A percentile compares a stretch with the other conserved stretches of the same genome.
Evolutionary conservation across 768 basidiomycete genomes (phyloP).

Genomic region (Macrocybe gigantea): DNA sequence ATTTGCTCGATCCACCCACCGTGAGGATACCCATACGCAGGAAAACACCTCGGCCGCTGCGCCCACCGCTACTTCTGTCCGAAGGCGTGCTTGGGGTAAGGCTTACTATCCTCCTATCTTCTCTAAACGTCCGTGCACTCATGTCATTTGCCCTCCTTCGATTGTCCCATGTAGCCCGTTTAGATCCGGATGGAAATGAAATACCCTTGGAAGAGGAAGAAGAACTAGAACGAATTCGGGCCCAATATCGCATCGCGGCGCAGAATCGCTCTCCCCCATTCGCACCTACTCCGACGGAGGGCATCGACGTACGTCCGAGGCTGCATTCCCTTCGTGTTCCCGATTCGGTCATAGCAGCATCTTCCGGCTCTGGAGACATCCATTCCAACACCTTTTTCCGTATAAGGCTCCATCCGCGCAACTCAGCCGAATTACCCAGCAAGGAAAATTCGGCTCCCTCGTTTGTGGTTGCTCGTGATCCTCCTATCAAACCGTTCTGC

Average conservation of each 20-base stretch:
- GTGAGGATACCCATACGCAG: conserved; percentile 6
- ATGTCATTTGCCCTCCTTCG: conserved; percentile 2
- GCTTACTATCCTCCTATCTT: conserved; percentile 2
- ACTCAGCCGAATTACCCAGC: background rate
- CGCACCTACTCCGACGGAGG: conserved; percentile 1
- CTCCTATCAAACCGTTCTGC: conserved; percentile 18
- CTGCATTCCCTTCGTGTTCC: conserved; percentile 9
- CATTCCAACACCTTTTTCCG: conserved; percentile 10
- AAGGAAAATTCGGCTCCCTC: background rate
- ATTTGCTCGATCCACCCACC: background rate
- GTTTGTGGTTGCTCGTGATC: conserved; percentile 2
- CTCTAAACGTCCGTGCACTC: background rate
- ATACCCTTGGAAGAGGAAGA: conserved; percentile 58
- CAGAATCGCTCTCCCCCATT: conserved; percentile 4
- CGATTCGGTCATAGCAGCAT: conserved; percentile 10
- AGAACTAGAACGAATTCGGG: conserved; percentile 47
- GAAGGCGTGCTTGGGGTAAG: conserved; percentile 45
- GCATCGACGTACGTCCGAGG: conserved; percentile 5
- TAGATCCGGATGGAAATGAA: conserved; percentile 58
- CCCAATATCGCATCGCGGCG: conserved; percentile 39
- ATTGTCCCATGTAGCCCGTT: conserved; percentile 27
- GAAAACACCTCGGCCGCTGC: conserved; percentile 2
- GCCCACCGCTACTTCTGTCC: conserved; percentile 9
- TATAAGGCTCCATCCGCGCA: conserved; percentile 13
- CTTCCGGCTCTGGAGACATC: background rate